Percentiles rank a stretch among this genome's conserved stretches.
Evolutionary conservation across 2,329 filamentous ascomycete species (phyloP).

Genomic region (Penicillium sp.): DNA sequence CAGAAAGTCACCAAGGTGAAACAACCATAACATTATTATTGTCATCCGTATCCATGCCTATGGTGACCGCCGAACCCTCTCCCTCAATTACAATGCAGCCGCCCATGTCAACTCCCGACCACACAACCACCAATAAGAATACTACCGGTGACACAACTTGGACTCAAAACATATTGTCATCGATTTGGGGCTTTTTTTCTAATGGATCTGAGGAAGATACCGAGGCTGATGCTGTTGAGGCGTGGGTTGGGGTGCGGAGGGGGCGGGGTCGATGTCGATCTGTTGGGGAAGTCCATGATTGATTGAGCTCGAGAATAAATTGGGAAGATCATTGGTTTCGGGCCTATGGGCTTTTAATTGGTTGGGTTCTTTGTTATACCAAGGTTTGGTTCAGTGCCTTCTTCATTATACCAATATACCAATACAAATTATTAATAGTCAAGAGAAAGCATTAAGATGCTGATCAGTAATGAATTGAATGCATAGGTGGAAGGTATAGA

Average conservation of each 20-base stretch:
- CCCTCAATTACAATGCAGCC: neutral
- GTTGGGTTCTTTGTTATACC: neutral
- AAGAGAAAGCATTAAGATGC: neutral
- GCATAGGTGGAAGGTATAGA: conserved; percentile 20
- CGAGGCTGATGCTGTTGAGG: conserved; percentile 21
- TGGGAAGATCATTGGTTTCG: neutral
- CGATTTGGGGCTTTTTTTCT: conserved; percentile 13
- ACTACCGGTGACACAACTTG: conserved; percentile 4
- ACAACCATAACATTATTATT: neutral
- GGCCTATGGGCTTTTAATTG: neutral
- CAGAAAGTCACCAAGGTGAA: neutral
- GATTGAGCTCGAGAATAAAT: neutral
- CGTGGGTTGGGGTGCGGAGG: conserved; percentile 20
- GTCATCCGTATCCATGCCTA: neutral
- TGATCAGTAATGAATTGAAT: conserved; percentile 2
- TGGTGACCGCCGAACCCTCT: neutral
- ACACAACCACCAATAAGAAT: neutral
- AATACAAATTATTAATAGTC: neutral
- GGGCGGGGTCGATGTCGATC: conserved; percentile 20
- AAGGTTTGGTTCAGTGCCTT: neutral
- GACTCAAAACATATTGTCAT: conserved; percentile 10
- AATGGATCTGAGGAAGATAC: neutral
- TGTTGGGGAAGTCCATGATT: conserved; percentile 19
- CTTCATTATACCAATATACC: neutral
- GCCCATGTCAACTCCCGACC: neutral